Evolutionary conservation across 106 monocot genomes (phyloP), one percentile per base, ranked within the genome.

Genomic region (Apostasia shenzhenica): DNA sequence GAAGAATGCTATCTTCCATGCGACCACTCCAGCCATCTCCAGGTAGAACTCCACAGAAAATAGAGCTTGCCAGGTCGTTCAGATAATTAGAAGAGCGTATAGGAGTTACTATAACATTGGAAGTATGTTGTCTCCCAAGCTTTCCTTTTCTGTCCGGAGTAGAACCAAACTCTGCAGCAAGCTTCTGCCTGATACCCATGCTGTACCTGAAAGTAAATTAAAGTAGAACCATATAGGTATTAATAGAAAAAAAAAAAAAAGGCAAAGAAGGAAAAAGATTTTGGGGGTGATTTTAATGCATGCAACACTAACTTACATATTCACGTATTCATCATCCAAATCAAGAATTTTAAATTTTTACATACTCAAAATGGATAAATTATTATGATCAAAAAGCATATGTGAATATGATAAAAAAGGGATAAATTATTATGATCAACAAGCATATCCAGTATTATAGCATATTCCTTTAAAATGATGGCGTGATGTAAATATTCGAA

Each of bases 21-120:
- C 90, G 86, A 1, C 89, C 89, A 60, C 97, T 99, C 97, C 97
- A 93, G 14, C 97, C 92, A 76, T 87, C 92, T 51, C 90, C 87
- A 69, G 97, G 92, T 4, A 99, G 72, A 73, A 99, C 92, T n/a
- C 92, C 92, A 81, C 90, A 92, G 65, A 99, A 99, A 67, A 87
- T 48, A 55, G 97, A 93, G 68, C 74, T 81, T 45, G 89, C 80
- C 41, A 99, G 64, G 38, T 99, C 90, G 4, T 77, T 57, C 53
- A 69, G 67, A 72, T 99, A 99, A 52, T 81, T 78, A n/a, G 73
- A 45, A 53, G 92, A 73, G 41, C 79, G 78, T 10, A 79, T 3
- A 41, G 79, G 73, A 69, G 93, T 93, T 49, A 93, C 99, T 59
- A 71, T 83, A 26, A 93, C 92, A 80, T 93, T 78, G 4, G 68